Conservation (phyloP, 495 filamentous ascomycete genomes). For the Filosporella fistucella region DNA sequence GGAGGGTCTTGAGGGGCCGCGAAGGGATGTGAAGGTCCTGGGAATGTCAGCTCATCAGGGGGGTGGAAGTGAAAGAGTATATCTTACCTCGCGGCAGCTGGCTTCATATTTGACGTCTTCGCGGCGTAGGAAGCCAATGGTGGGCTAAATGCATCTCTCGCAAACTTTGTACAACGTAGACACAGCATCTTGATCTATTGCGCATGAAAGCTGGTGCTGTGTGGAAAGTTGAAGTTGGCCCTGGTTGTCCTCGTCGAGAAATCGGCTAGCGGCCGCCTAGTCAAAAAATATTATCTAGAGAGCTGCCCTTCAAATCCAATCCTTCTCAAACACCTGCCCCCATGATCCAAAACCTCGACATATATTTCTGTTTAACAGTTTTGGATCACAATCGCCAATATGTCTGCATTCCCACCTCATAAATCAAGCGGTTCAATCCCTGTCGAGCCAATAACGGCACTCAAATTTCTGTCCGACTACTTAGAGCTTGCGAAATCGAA, state of each 20-base stretch:
- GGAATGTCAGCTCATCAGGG: background rate
- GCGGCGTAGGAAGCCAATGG: no score
- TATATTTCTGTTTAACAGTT: no score
- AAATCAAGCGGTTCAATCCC: slow-evolving; percentile 39
- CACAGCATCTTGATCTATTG: slow-evolving; percentile 24
- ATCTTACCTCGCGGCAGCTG: no score
- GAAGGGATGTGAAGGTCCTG: slow-evolving; percentile 34
- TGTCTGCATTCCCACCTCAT: slow-evolving; percentile 36
- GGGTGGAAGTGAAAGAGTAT: background rate
- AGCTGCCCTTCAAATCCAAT: background rate
- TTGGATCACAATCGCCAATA: no score
- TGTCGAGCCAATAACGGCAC: slow-evolving; percentile 48
- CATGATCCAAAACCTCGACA: no score
- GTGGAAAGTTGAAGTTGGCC: background rate
- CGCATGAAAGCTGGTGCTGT: background rate
- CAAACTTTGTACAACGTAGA: slow-evolving; percentile 20
- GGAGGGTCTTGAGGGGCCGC: slow-evolving; percentile 29
- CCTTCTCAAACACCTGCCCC: no score
- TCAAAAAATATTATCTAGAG: slow-evolving; percentile 8
- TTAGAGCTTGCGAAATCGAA: slow-evolving; percentile 47
- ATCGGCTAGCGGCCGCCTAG: background rate
- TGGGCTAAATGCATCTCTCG: slow-evolving; percentile 3
- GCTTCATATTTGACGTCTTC: no score
- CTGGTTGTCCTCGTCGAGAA: background rate
- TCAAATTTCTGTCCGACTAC: slow-evolving; percentile 53